Percentiles rank a stretch among this genome's conserved stretches.
Evolutionary conservation across 805 yeast genomes (phyloP).

Genomic region (Candida ortonii): DNA sequence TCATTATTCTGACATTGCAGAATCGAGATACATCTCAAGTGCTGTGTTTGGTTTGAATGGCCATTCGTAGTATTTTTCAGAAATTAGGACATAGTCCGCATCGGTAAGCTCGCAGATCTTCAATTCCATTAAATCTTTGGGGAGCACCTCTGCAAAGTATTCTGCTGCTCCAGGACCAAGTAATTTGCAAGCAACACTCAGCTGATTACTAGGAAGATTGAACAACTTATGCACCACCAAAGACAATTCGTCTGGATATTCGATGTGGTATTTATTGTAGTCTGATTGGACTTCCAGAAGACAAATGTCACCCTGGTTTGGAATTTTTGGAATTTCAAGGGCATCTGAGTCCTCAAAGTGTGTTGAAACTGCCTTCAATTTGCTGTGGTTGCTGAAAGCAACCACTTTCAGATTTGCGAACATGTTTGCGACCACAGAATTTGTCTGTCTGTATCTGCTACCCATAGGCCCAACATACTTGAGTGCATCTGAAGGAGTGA

Average conservation of each 20-base stretch:
- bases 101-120: slow-evolving; percentile 46
- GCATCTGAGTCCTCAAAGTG: slow-evolving; percentile 15
- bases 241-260: slow-evolving; percentile 57
- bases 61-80: slow-evolving; percentile 63
- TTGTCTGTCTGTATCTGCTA: slow-evolving; percentile 52
- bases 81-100: slow-evolving; percentile 53
- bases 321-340: slow-evolving; percentile 23
- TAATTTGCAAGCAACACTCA: slow-evolving; percentile 45
- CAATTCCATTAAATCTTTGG: slow-evolving; percentile 40
- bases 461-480: slow-evolving; percentile 61
- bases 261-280: slow-evolving; percentile 26
- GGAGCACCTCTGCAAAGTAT: slow-evolving; percentile 38
- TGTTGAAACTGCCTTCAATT: slow-evolving; percentile 14
- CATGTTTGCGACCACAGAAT: slow-evolving; percentile 62
- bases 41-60: slow-evolving; percentile 66
- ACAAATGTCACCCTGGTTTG: slow-evolving; percentile 25
- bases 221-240: slow-evolving; percentile 62
- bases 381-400: slow-evolving; percentile 39
- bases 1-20: neutral
- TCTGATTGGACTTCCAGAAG: slow-evolving; percentile 33
- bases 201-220: slow-evolving; percentile 39
- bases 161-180: slow-evolving; percentile 82
- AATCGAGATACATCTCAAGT: slow-evolving; percentile 23
- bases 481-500: slow-evolving; percentile 55
- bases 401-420: slow-evolving; percentile 57